phyloP scores from a whole-genome alignment of 805 yeast species.

The Ogataea methylovora region DNA sequence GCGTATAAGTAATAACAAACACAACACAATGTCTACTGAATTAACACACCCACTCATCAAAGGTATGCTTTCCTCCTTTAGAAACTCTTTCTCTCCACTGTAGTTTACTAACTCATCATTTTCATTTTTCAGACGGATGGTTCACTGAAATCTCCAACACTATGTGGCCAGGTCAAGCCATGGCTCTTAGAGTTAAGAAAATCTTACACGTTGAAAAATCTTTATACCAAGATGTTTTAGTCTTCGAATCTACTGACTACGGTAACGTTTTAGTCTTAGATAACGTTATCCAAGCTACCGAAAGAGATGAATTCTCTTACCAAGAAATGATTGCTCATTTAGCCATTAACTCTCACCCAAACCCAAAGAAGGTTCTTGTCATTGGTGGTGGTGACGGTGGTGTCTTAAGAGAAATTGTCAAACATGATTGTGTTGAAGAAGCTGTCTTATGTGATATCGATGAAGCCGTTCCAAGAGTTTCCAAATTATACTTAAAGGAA shows the following conservation, averaged over 20 bases:
- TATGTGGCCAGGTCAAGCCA: slow-evolving; percentile 99
- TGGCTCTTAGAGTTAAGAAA: slow-evolving; percentile 83
- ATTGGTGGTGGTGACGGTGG: slow-evolving; percentile 99
- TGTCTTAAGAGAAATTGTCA: slow-evolving; percentile 89
- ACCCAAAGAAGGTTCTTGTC: slow-evolving; percentile 88
- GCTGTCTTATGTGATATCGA: slow-evolving; percentile 94
- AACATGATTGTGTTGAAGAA: slow-evolving; percentile 79
- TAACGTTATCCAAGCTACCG: slow-evolving; percentile 93
- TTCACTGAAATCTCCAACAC: slow-evolving; percentile 91
- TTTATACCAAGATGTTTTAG: slow-evolving; percentile 87
- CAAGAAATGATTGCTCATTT: slow-evolving; percentile 98
- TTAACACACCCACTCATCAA: slow-evolving; percentile 7
- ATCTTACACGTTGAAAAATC: slow-evolving; percentile 80
- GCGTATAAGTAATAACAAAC: background rate
- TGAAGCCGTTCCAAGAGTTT: slow-evolving; percentile 81
- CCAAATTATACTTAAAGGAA: slow-evolving; percentile 82
- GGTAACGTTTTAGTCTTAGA: slow-evolving; percentile 95
- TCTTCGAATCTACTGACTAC: slow-evolving; percentile 86
- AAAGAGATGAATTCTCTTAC: slow-evolving; percentile 94
- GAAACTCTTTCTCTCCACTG: background rate
- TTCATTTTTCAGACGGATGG: slow-evolving; percentile 86
- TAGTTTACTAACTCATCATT: slow-evolving; percentile 38
- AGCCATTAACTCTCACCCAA: slow-evolving; percentile 87
- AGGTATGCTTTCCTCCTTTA: slow-evolving; percentile 1
- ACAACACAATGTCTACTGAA: slow-evolving; percentile 6